These are phyloP conservation scores for Populus davidiana DNA, from an alignment of 345 rosid species.

Conservation along the genomic window DNA sequence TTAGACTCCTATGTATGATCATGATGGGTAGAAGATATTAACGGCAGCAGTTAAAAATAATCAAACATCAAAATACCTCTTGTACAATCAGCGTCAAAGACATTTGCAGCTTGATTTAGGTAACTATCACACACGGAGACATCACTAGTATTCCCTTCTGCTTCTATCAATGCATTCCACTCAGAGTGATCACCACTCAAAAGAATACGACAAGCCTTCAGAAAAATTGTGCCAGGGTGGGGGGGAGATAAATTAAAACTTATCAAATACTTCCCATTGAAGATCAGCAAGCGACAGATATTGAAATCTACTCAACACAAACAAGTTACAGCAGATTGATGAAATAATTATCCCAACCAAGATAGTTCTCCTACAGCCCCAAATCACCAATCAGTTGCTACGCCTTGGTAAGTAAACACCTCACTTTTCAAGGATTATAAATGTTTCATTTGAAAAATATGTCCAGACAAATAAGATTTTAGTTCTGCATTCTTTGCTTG, in stretches of 20 bases:
- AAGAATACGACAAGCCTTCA: constrained; percentile 70
- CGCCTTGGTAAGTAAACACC: not conserved
- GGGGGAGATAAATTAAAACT: not conserved
- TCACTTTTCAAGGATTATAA: not conserved
- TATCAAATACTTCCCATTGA: not conserved
- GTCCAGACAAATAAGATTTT: too few relatives aligned
- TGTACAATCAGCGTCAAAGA: constrained; percentile 41
- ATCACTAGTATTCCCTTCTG: constrained; percentile 46
- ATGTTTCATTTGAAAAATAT: too few relatives aligned
- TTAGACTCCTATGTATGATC: not conserved
- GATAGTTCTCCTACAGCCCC: not conserved
- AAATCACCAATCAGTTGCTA: not conserved
- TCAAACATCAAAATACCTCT: constrained; percentile 43
- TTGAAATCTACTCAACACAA: not conserved
- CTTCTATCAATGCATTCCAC: constrained; percentile 51
- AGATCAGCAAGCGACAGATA: not conserved
- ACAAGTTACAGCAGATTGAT: not conserved
- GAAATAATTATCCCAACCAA: not conserved
- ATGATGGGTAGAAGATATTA: not conserved
- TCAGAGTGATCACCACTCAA: constrained; percentile 49
- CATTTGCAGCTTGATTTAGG: constrained; percentile 55
- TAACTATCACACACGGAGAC: constrained; percentile 47
- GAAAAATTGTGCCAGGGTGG: not conserved
- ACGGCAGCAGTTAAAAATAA: constrained; percentile 3
- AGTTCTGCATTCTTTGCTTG: too few relatives aligned